Conservation (phyloP, 2,329 filamentous ascomycete genomes). For the Xylariaceae sp. region DNA sequence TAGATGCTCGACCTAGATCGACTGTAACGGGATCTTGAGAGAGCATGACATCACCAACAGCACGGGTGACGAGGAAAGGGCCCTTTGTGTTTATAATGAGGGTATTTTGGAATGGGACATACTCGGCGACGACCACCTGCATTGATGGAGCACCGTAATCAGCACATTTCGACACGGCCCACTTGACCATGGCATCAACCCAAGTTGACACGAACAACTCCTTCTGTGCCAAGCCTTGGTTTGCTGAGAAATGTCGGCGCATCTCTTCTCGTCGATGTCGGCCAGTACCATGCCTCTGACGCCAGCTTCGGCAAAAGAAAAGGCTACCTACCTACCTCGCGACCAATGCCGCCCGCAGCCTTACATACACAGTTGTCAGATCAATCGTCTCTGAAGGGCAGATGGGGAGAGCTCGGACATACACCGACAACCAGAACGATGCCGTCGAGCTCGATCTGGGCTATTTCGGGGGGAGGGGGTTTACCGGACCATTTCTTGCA, state of each 20-base stretch:
- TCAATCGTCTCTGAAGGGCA: not conserved
- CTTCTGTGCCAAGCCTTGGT: constrained; percentile 16
- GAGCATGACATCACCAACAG: constrained; percentile 20
- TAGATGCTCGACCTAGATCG: constrained; percentile 27
- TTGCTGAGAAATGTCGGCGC: constrained; percentile 4
- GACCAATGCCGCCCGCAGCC: not conserved
- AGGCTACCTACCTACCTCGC: not conserved
- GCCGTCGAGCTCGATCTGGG: not conserved
- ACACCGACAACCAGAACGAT: not conserved
- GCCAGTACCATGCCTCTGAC: not conserved
- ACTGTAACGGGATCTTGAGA: constrained; percentile 13
- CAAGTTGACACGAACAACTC: constrained; percentile 2
- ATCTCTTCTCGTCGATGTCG: constrained; percentile 16
- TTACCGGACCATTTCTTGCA: too few relatives aligned
- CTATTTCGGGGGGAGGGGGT: too few relatives aligned
- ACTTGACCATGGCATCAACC: constrained; percentile 10
- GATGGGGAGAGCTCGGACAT: not conserved
- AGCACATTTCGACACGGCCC: not conserved
- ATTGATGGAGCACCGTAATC: not conserved
- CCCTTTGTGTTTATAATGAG: constrained; percentile 22
- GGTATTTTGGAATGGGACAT: constrained; percentile 23
- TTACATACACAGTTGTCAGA: not conserved
- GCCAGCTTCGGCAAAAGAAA: not conserved
- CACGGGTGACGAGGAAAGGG: constrained; percentile 16
- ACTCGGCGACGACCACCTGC: constrained; percentile 18